A percentile compares a stretch with the other conserved stretches of the same genome.
These are phyloP conservation scores for Amyloporia xantha DNA, from an alignment of 768 basidiomycete genomes.

Conservation along the genomic window DNA sequence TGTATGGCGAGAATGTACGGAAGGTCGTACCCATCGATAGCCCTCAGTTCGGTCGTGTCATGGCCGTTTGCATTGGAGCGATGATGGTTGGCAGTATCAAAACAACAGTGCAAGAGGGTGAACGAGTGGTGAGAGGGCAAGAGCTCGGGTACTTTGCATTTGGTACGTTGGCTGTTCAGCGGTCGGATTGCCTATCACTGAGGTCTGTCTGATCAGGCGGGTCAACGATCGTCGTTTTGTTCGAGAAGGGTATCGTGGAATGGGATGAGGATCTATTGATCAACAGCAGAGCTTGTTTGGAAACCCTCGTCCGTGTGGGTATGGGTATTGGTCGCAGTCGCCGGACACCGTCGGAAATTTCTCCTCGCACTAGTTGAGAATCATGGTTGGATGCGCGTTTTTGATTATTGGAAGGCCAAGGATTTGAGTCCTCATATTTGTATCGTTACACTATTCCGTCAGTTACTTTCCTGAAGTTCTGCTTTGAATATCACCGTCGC, in stretches of 20 bases:
- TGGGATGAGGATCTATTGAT: slow-evolving; percentile 91
- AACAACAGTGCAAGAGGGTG: slow-evolving; percentile 82
- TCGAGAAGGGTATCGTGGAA: slow-evolving; percentile 76
- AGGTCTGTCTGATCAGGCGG: slow-evolving; percentile 46
- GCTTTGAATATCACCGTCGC: too few relatives aligned
- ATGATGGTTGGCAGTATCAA: slow-evolving; percentile 95
- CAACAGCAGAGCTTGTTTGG: slow-evolving; percentile 81
- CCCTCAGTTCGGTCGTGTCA: slow-evolving; percentile 83
- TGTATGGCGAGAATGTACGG: slow-evolving; percentile 91
- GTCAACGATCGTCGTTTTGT: slow-evolving; percentile 85
- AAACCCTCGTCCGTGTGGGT: slow-evolving; percentile 84
- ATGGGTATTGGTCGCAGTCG: slow-evolving; percentile 64
- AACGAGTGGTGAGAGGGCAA: slow-evolving; percentile 73
- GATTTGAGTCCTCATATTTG: too few relatives aligned
- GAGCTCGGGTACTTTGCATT: slow-evolving; percentile 96
- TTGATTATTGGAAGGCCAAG: too few relatives aligned
- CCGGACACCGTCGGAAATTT: neutral
- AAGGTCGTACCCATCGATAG: slow-evolving; percentile 92
- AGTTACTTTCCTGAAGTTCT: too few relatives aligned
- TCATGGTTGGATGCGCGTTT: too few relatives aligned
- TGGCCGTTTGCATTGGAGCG: slow-evolving; percentile 87
- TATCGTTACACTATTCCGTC: too few relatives aligned
- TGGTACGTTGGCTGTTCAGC: slow-evolving; percentile 39
- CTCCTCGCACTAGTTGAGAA: neutral
- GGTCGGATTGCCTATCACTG: neutral